A percentile compares a stretch with the other conserved stretches of the same genome.
Conservation (phyloP, 1,284 basidiomycete genomes). For the Clitocybe nebularis region DNA sequence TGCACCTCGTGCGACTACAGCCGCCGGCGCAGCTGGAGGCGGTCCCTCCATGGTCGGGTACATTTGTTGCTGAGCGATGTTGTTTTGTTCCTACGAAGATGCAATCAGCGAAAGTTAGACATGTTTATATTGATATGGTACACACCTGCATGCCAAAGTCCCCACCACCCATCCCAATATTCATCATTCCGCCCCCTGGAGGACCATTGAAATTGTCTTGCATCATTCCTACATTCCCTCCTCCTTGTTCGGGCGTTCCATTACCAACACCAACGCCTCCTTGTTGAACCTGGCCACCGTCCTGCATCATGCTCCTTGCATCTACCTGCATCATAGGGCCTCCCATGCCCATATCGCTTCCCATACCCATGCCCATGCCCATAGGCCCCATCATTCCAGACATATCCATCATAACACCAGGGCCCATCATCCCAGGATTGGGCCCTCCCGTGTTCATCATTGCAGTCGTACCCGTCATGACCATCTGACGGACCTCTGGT, state of each 20-base stretch:
- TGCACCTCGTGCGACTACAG: slow-evolving; percentile 37
- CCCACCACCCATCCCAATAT: slow-evolving; percentile 43
- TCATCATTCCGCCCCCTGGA: slow-evolving; percentile 49
- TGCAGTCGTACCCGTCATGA: slow-evolving; percentile 69
- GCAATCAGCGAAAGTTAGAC: background rate
- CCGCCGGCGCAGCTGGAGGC: slow-evolving; percentile 28
- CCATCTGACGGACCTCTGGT: slow-evolving; percentile 77
- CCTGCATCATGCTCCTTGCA: slow-evolving; percentile 38
- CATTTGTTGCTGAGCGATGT: slow-evolving; percentile 46
- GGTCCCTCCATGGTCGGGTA: slow-evolving; percentile 44
- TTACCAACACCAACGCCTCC: slow-evolving; percentile 32
- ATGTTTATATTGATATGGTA: slow-evolving; percentile 4
- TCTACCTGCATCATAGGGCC: slow-evolving; percentile 37
- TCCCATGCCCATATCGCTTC: slow-evolving; percentile 44
- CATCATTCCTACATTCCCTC: slow-evolving; percentile 33
- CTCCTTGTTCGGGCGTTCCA: slow-evolving; percentile 33
- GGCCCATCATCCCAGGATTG: slow-evolving; percentile 60
- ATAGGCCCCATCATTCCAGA: slow-evolving; percentile 50
- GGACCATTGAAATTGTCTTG: slow-evolving; percentile 44
- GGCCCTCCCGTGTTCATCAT: slow-evolving; percentile 63
- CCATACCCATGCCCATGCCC: slow-evolving; percentile 47
- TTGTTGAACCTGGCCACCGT: slow-evolving; percentile 47
- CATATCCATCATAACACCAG: slow-evolving; percentile 62
- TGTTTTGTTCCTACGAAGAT: slow-evolving; percentile 36
- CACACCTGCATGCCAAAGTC: slow-evolving; percentile 63